Conservation (phyloP, 1,284 basidiomycete genomes). For the Tremellales sp. region DNA sequence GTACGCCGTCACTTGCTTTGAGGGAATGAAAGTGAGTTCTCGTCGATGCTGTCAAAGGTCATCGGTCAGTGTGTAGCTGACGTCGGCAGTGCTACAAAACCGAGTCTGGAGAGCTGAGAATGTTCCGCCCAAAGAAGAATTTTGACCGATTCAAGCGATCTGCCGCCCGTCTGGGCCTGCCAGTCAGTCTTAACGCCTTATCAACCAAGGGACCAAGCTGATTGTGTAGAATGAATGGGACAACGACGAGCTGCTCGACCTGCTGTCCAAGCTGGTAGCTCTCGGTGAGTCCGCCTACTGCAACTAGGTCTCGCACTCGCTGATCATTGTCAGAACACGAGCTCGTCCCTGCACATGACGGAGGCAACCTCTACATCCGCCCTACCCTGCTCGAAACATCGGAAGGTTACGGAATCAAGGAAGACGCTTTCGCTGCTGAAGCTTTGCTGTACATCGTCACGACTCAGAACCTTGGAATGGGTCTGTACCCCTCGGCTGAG, state of each 20-base stretch:
- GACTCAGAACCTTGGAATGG: constrained; percentile 39
- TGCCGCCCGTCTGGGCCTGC: constrained; percentile 39
- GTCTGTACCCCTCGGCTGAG: constrained; percentile 35
- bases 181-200: constrained; percentile 23
- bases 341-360: constrained; percentile 39
- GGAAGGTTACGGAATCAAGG: constrained; percentile 44
- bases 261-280: constrained; percentile 39
- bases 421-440: constrained; percentile 40
- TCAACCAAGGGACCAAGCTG: too few species aligned
- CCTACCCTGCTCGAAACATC: constrained; percentile 45
- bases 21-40: constrained; percentile 45
- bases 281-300: constrained; percentile 25
- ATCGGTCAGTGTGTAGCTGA: neutral
- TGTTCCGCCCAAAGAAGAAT: constrained; percentile 43
- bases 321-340: constrained; percentile 11
- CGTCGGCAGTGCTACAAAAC: constrained; percentile 41
- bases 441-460: constrained; percentile 43
- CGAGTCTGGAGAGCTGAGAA: constrained; percentile 34
- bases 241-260: constrained; percentile 38
- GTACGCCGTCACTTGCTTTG: constrained; percentile 46
- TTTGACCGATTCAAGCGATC: constrained; percentile 45
- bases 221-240: constrained; percentile 38
- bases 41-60: neutral
- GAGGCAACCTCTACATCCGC: constrained; percentile 44
- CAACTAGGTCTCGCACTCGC: neutral